phyloP scores from a whole-genome alignment of 2,329 filamentous ascomycete genomes.

The Colletotrichum zoysiae region DNA sequence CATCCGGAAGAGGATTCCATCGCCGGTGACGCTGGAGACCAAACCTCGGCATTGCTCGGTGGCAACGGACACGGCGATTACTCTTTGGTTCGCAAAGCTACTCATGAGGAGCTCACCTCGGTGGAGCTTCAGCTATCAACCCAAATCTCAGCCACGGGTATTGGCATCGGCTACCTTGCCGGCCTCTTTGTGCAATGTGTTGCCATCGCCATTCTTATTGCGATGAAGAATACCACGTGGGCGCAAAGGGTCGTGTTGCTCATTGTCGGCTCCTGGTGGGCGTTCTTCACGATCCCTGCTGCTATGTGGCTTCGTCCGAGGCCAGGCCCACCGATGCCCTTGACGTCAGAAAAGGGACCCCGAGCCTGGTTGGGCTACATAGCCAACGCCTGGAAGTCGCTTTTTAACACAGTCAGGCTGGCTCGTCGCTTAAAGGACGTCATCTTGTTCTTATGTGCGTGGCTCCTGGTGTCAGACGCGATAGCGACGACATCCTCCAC shows the following conservation, averaged over 20 bases:
- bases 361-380: constrained; percentile 78
- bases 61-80: constrained; percentile 48
- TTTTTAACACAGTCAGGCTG: constrained; percentile 83
- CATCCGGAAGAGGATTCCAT: constrained; percentile 47
- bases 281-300: constrained; percentile 88
- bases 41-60: constrained; percentile 62
- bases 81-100: constrained; percentile 54
- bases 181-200: constrained; percentile 86
- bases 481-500: constrained; percentile 96
- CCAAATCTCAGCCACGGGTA: constrained; percentile 90
- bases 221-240: constrained; percentile 82
- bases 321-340: constrained; percentile 83
- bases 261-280: constrained; percentile 92
- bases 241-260: constrained; percentile 89
- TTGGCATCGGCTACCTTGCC: constrained; percentile 93
- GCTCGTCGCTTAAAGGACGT: constrained; percentile 81
- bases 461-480: constrained; percentile 95
- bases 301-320: constrained; percentile 89
- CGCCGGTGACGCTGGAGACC: constrained; percentile 52
- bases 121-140: constrained; percentile 85
- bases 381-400: constrained; percentile 84
- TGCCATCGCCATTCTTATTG: constrained; percentile 81
- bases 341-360: constrained; percentile 52
- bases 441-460: constrained; percentile 83
- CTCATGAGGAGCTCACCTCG: constrained; percentile 66